These are phyloP conservation scores for Dryadomyces quercivorus DNA, from an alignment of 2,329 filamentous ascomycete genomes.

Conservation along the genomic window DNA sequence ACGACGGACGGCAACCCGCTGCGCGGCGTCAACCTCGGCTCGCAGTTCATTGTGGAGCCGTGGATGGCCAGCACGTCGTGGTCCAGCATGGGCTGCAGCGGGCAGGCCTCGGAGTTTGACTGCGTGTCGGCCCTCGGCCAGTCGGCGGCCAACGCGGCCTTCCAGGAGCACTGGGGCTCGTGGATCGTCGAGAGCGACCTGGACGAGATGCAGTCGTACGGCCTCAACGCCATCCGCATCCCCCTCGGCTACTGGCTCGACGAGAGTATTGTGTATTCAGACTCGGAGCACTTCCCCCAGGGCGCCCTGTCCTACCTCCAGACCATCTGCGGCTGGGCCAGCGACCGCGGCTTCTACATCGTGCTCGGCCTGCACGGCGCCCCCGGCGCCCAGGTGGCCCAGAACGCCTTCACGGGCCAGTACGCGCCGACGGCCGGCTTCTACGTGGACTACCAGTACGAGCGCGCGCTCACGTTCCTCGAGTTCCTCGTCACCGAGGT, in stretches of 20 bases:
- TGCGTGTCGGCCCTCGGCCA: slow-evolving; percentile 38
- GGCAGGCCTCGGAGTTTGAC: slow-evolving; percentile 37
- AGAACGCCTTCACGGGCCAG: slow-evolving; percentile 35
- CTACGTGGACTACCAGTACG: slow-evolving; percentile 43
- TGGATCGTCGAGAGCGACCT: slow-evolving; percentile 39
- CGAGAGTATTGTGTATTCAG: slow-evolving; percentile 32
- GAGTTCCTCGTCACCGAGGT: slow-evolving; percentile 40
- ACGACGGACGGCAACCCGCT: slow-evolving; percentile 14
- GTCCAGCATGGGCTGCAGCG: slow-evolving; percentile 33
- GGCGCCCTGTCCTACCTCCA: slow-evolving; percentile 34
- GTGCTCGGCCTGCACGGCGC: slow-evolving; percentile 41
- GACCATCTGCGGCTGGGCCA: slow-evolving; percentile 33
- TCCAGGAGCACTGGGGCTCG: slow-evolving; percentile 35
- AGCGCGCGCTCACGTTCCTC: slow-evolving; percentile 41
- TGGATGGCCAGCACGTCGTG: slow-evolving; percentile 37
- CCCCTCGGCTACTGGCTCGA: slow-evolving; percentile 44
- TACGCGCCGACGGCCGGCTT: slow-evolving; percentile 23
- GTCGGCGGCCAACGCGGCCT: slow-evolving; percentile 29
- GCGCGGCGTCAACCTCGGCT: slow-evolving; percentile 42
- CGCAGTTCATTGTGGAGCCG: slow-evolving; percentile 38
- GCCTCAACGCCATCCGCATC: slow-evolving; percentile 41
- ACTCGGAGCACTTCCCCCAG: slow-evolving; percentile 37
- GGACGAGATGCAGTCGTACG: slow-evolving; percentile 32
- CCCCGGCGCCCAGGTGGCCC: slow-evolving; percentile 32
- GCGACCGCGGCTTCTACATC: slow-evolving; percentile 36